Evolutionary conservation across 1,284 basidiomycete species (phyloP).

Genomic region (Cryptococcus neoformans): DNA sequence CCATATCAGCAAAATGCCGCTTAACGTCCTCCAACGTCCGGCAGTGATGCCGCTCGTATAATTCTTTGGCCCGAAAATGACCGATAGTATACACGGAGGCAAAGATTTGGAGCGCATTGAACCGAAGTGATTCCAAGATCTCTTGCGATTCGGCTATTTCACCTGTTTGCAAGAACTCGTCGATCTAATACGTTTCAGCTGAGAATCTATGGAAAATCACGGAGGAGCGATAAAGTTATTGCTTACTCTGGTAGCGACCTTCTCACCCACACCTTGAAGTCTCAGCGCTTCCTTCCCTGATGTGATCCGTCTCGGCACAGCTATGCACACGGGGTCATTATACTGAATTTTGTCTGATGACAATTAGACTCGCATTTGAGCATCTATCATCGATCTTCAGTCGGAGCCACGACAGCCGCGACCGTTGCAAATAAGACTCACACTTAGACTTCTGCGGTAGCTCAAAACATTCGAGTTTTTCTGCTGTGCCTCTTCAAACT

Average conservation of each 20-base stretch:
- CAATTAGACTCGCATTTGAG: constrained; percentile 32
- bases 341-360: neutral
- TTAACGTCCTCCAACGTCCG: constrained; percentile 40
- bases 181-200: constrained; percentile 28
- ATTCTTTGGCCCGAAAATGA: constrained; percentile 34
- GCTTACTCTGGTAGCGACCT: constrained; percentile 42
- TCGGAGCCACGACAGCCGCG: neutral
- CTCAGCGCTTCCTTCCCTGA: constrained; percentile 44
- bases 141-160: constrained; percentile 32
- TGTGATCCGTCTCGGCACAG: constrained; percentile 39
- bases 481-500: constrained; percentile 44
- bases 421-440: constrained; percentile 16
- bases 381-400: constrained; percentile 17
- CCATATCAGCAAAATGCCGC: constrained; percentile 29
- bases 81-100: constrained; percentile 47
- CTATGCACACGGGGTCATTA: constrained; percentile 13
- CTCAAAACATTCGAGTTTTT: constrained; percentile 48
- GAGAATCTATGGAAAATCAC: neutral
- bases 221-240: neutral
- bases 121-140: constrained; percentile 35
- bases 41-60: constrained; percentile 41
- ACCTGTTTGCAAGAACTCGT: constrained; percentile 45
- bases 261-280: constrained; percentile 43
- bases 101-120: constrained; percentile 33
- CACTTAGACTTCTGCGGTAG: constrained; percentile 47